phyloP scores from a whole-genome alignment of 306 rosid species.

The Malus asiatica region DNA sequence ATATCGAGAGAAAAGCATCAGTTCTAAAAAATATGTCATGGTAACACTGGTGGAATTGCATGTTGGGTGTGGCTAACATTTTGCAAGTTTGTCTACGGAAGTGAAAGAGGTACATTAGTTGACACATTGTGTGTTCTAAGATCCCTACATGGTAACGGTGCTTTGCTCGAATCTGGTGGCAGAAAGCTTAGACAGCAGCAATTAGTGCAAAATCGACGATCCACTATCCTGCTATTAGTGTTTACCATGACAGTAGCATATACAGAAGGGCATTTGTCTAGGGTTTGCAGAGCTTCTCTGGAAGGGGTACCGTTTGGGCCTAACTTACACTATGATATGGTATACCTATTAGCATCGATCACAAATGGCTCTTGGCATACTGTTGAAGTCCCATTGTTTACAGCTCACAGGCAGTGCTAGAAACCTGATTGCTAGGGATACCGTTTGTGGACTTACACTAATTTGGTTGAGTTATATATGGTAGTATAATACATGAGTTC shows the following conservation, averaged over 20 bases:
- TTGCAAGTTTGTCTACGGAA: neutral
- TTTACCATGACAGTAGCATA: conserved; percentile 12
- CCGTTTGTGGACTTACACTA: neutral
- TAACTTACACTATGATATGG: neutral
- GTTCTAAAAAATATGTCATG: too few species aligned
- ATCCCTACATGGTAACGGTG: neutral
- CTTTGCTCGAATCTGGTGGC: neutral
- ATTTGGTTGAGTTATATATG: neutral
- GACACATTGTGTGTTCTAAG: conserved; percentile 2
- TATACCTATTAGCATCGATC: neutral
- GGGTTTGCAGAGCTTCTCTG: neutral
- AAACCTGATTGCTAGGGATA: neutral
- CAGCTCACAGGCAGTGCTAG: neutral
- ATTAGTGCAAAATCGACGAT: conserved; percentile 1
- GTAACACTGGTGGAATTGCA: neutral
- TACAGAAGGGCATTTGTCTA: neutral
- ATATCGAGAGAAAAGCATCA: too few species aligned
- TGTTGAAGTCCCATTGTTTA: neutral
- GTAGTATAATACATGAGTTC: neutral
- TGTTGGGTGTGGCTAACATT: neutral
- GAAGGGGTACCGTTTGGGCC: neutral
- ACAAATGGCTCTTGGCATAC: conserved; percentile 16
- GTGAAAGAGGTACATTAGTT: neutral
- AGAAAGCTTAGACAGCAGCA: neutral
- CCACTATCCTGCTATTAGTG: conserved; percentile 3